Conservation (phyloP, 2,329 filamentous ascomycete genomes). For the Thelonectria discophora region DNA sequence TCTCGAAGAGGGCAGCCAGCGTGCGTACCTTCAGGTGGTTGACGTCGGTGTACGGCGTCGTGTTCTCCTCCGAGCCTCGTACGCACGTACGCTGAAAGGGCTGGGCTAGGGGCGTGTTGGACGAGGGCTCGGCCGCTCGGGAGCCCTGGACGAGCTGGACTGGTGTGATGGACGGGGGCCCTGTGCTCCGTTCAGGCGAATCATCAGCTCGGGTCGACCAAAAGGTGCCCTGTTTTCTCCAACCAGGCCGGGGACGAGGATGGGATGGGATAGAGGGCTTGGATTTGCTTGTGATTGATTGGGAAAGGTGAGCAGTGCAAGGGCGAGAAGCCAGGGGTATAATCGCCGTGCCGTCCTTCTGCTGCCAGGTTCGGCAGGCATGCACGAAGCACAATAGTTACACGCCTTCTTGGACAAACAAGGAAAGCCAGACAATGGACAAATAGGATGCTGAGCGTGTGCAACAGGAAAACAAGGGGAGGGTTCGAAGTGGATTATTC, state of each 20-base stretch:
- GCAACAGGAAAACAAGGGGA: constrained; percentile 8
- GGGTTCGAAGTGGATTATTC: constrained; percentile 5
- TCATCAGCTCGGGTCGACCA: constrained; percentile 33
- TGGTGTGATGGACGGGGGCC: constrained; percentile 19
- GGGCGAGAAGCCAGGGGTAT: constrained; percentile 16
- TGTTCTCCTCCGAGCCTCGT: background rate
- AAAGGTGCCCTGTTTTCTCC: constrained; percentile 18
- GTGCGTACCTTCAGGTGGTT: constrained; percentile 12
- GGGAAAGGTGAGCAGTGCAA: constrained; percentile 21
- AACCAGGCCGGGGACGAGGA: constrained; percentile 18
- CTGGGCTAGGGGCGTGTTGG: constrained; percentile 14
- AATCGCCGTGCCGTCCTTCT: constrained; percentile 7
- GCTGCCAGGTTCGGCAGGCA: constrained; percentile 8
- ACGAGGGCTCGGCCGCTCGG: constrained; percentile 4
- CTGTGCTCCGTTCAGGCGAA: constrained; percentile 21
- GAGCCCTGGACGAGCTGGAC: constrained; percentile 29
- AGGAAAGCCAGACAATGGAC: constrained; percentile 14
- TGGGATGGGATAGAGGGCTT: constrained; percentile 8
- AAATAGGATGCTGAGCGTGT: background rate
- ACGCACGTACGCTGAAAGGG: background rate
- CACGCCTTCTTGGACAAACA: constrained; percentile 2
- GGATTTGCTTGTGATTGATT: constrained; percentile 21
- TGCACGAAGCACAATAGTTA: constrained; percentile 2
- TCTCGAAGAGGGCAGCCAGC: constrained; percentile 12
- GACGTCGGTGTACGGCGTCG: constrained; percentile 10